Conservation (phyloP, 2,329 filamentous ascomycete genomes). For the Pochonia chlamydosporia region DNA sequence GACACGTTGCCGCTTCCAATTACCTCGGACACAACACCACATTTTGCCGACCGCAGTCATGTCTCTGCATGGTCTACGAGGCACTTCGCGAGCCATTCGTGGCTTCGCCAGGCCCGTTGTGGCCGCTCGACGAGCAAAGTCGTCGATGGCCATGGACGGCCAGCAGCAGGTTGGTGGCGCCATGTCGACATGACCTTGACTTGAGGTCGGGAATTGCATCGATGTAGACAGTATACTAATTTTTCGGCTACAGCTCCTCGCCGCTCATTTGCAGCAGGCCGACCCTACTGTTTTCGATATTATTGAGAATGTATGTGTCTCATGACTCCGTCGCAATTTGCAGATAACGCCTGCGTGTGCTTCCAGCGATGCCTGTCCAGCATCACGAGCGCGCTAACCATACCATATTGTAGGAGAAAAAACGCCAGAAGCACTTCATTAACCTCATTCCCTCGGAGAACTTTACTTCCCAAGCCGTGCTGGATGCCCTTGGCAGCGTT, state of each 20-base stretch:
- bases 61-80: conserved; percentile 42
- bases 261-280: conserved; percentile 71
- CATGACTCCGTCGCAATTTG: no score
- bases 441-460: conserved; percentile 95
- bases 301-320: conserved; percentile 71
- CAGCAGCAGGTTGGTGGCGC: conserved; percentile 50
- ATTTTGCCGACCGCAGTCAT: conserved; percentile 26
- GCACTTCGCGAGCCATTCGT: conserved; percentile 42
- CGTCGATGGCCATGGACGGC: conserved; percentile 44
- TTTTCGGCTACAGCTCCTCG: conserved; percentile 58
- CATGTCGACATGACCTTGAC: neutral
- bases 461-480: conserved; percentile 87
- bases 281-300: conserved; percentile 86
- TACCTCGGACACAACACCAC: conserved; percentile 11
- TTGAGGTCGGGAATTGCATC: conserved; percentile 11
- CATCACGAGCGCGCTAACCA: neutral
- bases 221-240: conserved; percentile 9
- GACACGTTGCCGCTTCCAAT: neutral
- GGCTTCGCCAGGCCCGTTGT: conserved; percentile 28
- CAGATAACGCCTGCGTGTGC: no score
- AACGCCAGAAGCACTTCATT: conserved; percentile 95
- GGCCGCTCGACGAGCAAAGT: conserved; percentile 32
- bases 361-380: neutral
- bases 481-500: conserved; percentile 85
- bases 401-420: conserved; percentile 68